A percentile compares a stretch with the other conserved stretches of the same genome.
Evolutionary conservation across 1,139 yeast species (phyloP).

Genomic region (Geotrichum armillariae): DNA sequence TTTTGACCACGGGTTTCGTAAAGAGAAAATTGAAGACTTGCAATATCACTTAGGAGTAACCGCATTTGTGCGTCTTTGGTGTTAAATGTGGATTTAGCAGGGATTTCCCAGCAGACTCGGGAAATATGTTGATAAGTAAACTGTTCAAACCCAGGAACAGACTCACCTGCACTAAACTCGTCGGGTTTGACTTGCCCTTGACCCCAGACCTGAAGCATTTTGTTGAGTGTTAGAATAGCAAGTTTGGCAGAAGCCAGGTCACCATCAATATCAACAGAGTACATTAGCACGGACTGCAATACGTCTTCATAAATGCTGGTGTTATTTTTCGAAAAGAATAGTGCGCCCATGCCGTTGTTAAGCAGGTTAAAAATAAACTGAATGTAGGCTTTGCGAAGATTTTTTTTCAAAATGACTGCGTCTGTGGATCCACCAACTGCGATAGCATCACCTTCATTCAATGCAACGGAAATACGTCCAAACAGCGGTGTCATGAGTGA

Average conservation of each 20-base stretch:
- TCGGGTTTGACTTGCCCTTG: constrained; percentile 63
- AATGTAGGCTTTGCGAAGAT: constrained; percentile 68
- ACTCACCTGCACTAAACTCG: constrained; percentile 55
- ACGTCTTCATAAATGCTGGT: constrained; percentile 61
- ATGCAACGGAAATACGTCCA: constrained; percentile 58
- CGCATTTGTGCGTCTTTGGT: constrained; percentile 78
- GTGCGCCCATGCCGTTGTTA: constrained; percentile 75
- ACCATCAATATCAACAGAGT: constrained; percentile 54
- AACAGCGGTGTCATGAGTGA: constrained; percentile 73
- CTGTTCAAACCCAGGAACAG: constrained; percentile 67
- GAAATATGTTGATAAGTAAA: constrained; percentile 69
- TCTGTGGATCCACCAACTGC: constrained; percentile 45
- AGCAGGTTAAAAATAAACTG: constrained; percentile 67
- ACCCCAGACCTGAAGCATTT: constrained; percentile 68
- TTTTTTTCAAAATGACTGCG: constrained; percentile 39
- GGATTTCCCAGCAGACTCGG: constrained; percentile 72
- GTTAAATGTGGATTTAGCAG: constrained; percentile 69
- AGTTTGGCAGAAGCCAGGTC: constrained; percentile 58
- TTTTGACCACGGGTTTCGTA: constrained; percentile 41
- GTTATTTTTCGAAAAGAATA: constrained; percentile 69
- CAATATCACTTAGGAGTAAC: constrained; percentile 71
- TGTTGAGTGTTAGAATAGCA: constrained; percentile 67
- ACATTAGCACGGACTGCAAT: constrained; percentile 64
- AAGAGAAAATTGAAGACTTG: constrained; percentile 66
- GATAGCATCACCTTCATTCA: constrained; percentile 46